These are phyloP conservation scores for Blastocystis sp. DNA, from an alignment of 352 stramenopile species.

Conservation along the genomic window DNA sequence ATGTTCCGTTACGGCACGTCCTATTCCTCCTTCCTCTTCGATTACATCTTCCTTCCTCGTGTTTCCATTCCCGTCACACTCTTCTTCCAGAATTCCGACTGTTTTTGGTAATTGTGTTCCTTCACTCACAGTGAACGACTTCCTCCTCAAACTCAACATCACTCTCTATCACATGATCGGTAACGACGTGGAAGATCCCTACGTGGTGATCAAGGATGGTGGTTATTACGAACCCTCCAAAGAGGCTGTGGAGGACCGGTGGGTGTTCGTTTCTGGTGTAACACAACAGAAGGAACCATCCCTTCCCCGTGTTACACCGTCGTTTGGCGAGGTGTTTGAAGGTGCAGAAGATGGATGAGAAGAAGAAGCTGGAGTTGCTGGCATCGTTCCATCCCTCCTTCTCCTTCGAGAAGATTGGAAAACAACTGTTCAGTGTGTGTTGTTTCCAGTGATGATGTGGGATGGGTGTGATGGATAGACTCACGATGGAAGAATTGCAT, in stretches of 20 bases:
- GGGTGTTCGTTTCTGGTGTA: no score
- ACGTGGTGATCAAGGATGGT: not conserved
- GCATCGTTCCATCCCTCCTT: not conserved
- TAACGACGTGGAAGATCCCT: not conserved
- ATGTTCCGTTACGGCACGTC: not conserved
- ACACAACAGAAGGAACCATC: not conserved
- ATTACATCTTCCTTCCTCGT: not conserved
- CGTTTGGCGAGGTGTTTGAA: not conserved
- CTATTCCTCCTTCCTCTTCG: not conserved
- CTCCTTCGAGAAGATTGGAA: not conserved
- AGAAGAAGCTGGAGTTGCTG: not conserved
- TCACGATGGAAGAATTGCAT: not conserved
- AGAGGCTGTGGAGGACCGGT: not conserved
- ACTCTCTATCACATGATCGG: not conserved
- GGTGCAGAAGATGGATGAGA: not conserved
- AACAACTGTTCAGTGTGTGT: not conserved
- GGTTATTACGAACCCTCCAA: not conserved
- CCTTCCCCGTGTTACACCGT: not conserved
- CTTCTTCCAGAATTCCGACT: not conserved
- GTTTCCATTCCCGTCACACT: not conserved
- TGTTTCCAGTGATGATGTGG: not conserved
- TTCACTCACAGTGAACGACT: not conserved
- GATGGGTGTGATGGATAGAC: not conserved
- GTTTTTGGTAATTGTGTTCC: not conserved
- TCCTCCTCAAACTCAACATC: not conserved